Evolutionary conservation across 108 stramenopile genomes (phyloP), one percentile per base, ranked within the genome.

Genomic region (Parietichytrium sp.): DNA sequence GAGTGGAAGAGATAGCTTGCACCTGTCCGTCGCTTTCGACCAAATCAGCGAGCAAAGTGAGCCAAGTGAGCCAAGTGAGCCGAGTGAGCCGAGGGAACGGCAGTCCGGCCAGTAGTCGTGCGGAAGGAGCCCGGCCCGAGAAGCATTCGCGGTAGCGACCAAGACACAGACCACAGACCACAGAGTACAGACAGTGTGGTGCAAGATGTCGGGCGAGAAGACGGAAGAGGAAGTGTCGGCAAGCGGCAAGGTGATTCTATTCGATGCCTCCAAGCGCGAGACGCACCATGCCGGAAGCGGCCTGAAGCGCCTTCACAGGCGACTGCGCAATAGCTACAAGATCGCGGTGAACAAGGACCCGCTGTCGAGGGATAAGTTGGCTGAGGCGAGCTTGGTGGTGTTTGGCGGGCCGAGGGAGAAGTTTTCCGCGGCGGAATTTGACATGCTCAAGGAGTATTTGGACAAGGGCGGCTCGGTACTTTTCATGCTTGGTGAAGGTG

Each of bases 181-280:
- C n/a, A n/a, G n/a, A n/a, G n/a, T n/a, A n/a, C n/a, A n/a, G n/a
- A n/a, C n/a, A n/a, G n/a, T n/a, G n/a, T n/a, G n/a, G n/a, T n/a
- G n/a, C n/a, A n/a, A n/a, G n/a, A n/a, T n/a, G n/a, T n/a, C n/a
- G n/a, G n/a, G n/a, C n/a, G n/a, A n/a, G n/a, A n/a, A n/a, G n/a
- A n/a, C n/a, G n/a, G n/a, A n/a, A n/a, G n/a, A n/a, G n/a, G n/a
- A n/a, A n/a, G n/a, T n/a, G n/a, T n/a, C n/a, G n/a, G n/a, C n/a
- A n/a, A n/a, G n/a, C n/a, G n/a, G n/a, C n/a, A 72, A 72, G 42
- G 20, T 25, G 25, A 86, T 88, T 82, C 30, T 82, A 4, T 86
- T 93, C 47, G 87, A 93, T 31, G 85, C 85, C 13, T 87, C 91
- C 18, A 92, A 93, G 83, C 49, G 84, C 23, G 92, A 93, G 84